phyloP scores from a whole-genome alignment of 805 yeast genomes.

The Candida chauliodis region DNA sequence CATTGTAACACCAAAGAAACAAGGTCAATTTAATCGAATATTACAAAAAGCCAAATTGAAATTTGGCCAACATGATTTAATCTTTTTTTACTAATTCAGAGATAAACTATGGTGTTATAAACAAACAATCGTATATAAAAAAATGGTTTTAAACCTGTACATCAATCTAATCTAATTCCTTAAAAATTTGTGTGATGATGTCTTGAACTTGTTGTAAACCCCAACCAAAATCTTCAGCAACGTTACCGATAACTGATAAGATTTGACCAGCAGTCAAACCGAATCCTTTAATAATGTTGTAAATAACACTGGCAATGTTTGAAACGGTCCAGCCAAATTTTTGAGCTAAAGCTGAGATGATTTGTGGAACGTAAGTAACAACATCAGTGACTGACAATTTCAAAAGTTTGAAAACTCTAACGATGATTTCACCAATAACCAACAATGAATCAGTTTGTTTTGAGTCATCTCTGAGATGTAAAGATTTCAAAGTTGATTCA shows the following conservation, averaged over 20 bases:
- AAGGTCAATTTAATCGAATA: too few species aligned
- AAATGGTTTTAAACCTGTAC: too few species aligned
- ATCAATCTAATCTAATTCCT: conserved; percentile 1
- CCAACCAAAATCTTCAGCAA: conserved; percentile 2
- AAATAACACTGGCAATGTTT: not conserved
- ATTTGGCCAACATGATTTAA: too few species aligned
- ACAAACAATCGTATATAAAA: too few species aligned
- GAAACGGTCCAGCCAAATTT: not conserved
- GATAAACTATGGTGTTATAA: too few species aligned
- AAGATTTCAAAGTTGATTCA: not conserved
- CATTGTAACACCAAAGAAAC: too few species aligned
- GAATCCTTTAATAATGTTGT: not conserved
- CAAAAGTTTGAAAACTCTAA: not conserved
- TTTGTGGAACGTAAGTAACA: not conserved
- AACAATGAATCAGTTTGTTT: not conserved
- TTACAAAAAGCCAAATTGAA: too few species aligned
- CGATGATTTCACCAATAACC: conserved; percentile 1
- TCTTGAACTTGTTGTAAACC: not conserved
- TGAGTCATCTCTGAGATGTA: not conserved
- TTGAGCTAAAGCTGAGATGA: not conserved
- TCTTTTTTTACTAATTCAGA: too few species aligned
- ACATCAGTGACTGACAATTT: not conserved
- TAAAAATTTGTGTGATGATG: not conserved
- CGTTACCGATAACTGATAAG: not conserved
- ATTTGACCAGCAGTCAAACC: not conserved